Evolutionary conservation across 768 basidiomycete species (phyloP).

Genomic region (Clitopilus hobsonii): DNA sequence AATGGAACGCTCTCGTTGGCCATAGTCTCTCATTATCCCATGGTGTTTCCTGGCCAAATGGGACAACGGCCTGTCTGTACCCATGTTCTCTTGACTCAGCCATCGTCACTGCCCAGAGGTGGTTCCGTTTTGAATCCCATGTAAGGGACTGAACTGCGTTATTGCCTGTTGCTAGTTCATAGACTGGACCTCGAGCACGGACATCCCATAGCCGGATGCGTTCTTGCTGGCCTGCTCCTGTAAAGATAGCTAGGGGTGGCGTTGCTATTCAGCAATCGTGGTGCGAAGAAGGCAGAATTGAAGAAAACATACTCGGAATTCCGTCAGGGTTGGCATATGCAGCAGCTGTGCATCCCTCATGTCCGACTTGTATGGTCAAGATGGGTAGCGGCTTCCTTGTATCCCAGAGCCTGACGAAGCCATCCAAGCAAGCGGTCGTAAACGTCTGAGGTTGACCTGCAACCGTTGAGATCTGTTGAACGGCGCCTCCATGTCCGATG

Average conservation of each 20-base stretch:
- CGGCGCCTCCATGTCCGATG: conserved; percentile 31
- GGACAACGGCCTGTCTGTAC: conserved; percentile 18
- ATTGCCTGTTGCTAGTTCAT: conserved; percentile 43
- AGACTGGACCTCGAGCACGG: conserved; percentile 26
- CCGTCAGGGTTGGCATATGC: conserved; percentile 32
- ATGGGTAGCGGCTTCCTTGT: conserved; percentile 28
- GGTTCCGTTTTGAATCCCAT: conserved; percentile 25
- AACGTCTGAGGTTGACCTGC: conserved; percentile 29
- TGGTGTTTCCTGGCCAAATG: conserved; percentile 12
- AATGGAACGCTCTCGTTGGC: neutral
- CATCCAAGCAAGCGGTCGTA: conserved; percentile 30
- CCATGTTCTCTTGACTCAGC: conserved; percentile 14
- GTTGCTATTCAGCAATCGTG: no score
- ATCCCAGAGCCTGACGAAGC: conserved; percentile 36
- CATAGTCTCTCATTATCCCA: neutral
- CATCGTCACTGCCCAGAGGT: conserved; percentile 31
- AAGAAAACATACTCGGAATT: conserved; percentile 25
- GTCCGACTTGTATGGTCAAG: conserved; percentile 21
- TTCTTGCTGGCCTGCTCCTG: conserved; percentile 26
- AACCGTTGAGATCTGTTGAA: conserved; percentile 27
- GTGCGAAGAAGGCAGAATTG: no score
- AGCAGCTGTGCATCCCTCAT: conserved; percentile 15
- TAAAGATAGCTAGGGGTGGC: no score
- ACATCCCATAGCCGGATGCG: conserved; percentile 39
- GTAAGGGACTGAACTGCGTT: conserved; percentile 28